These are phyloP conservation scores for Globisporangium mamillatum DNA, from an alignment of 352 stramenopile species.

Conservation along the genomic window DNA sequence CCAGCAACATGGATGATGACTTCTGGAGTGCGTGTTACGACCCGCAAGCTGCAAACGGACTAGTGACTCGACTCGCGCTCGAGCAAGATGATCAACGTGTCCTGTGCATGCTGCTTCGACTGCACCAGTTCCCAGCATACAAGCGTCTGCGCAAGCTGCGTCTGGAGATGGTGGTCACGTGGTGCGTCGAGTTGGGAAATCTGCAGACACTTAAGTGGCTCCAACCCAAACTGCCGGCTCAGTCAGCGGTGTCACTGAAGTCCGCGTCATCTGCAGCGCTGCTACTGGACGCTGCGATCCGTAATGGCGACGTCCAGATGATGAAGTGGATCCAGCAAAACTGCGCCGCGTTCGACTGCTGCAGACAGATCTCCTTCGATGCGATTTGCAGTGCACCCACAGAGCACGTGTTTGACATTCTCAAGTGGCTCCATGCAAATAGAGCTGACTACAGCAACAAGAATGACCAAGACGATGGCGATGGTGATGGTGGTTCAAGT, in stretches of 20 bases:
- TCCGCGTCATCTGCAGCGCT: background rate
- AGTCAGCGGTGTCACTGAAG: background rate
- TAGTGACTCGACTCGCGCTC: constrained; percentile 3
- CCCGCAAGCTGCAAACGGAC: background rate
- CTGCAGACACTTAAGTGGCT: constrained; percentile 4
- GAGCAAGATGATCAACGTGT: background rate
- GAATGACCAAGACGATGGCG: background rate
- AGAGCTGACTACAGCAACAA: background rate
- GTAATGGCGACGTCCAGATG: constrained; percentile 2
- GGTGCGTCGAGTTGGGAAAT: constrained; percentile 1
- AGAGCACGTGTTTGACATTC: background rate
- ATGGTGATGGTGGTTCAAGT: background rate
- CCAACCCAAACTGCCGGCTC: background rate
- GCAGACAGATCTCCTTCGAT: background rate
- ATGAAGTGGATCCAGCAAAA: constrained; percentile 7
- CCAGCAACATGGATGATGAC: background rate
- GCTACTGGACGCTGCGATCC: background rate
- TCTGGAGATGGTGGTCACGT: constrained; percentile 1
- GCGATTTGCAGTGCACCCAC: background rate
- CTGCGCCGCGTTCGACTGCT: background rate
- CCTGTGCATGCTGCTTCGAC: constrained; percentile 6
- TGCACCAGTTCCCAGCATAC: constrained; percentile 7
- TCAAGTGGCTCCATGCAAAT: background rate
- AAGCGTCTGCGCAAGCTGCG: background rate
- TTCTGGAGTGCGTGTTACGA: constrained; percentile 7